Conservation (phyloP, 2,329 filamentous ascomycete genomes). For the Talaromyces funiculosus region DNA sequence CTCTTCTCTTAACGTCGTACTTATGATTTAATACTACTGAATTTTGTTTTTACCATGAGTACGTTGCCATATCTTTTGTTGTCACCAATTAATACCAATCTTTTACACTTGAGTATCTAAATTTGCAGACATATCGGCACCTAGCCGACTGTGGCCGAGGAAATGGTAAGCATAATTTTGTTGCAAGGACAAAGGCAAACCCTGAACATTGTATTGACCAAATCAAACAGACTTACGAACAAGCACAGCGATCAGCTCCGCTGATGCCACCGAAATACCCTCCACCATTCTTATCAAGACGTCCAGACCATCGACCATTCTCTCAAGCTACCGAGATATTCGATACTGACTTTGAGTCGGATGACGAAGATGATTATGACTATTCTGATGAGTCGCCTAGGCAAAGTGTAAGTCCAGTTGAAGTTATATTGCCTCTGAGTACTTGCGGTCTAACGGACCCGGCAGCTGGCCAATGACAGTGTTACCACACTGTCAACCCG, state of each 20-base stretch:
- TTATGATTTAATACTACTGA: background rate
- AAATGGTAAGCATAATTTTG: background rate
- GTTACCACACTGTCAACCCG: conserved; percentile 37
- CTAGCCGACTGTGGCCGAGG: background rate
- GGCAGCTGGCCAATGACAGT: background rate
- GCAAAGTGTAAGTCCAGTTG: background rate
- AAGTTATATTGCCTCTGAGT: background rate
- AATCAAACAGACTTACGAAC: background rate
- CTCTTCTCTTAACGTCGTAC: background rate
- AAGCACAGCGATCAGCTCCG: background rate
- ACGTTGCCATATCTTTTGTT: background rate
- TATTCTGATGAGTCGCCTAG: conserved; percentile 13
- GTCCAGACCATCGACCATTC: background rate
- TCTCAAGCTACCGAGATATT: background rate
- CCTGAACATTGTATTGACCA: background rate
- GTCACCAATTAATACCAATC: background rate
- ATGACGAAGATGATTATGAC: background rate
- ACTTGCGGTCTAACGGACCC: background rate
- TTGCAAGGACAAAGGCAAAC: background rate
- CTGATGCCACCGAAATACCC: background rate
- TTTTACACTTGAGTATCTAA: background rate
- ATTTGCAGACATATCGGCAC: background rate
- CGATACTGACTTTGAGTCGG: background rate
- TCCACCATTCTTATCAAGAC: background rate
- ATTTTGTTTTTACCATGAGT: background rate